Percentiles rank a stretch among this genome's conserved stretches.
These are phyloP conservation scores for Bipolaris oryzae DNA, from an alignment of 2,329 filamentous ascomycete species.

Conservation along the genomic window DNA sequence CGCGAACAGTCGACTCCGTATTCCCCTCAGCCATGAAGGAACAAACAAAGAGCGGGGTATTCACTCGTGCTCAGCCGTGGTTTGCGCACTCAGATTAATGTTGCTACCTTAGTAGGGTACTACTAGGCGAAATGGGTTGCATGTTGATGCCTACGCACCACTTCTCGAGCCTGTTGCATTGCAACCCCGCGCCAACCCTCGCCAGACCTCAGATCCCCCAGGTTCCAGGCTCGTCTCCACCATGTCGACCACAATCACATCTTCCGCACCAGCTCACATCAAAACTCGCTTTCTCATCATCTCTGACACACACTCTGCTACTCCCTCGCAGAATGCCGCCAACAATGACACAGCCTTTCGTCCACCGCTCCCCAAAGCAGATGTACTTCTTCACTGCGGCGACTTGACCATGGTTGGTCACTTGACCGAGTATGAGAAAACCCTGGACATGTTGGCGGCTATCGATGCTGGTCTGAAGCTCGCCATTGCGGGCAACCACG, in stretches of 20 bases:
- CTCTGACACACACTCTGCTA: constrained; percentile 51
- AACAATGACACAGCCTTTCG: constrained; percentile 28
- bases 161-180: neutral
- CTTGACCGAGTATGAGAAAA: constrained; percentile 54
- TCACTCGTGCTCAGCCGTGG: neutral
- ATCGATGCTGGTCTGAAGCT: constrained; percentile 64
- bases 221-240: constrained; percentile 8
- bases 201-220: neutral
- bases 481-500: constrained; percentile 67
- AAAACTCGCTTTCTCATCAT: constrained; percentile 53
- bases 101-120: neutral
- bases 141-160: neutral
- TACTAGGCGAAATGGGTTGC: neutral
- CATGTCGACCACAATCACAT: constrained; percentile 17
- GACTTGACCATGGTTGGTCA: constrained; percentile 62
- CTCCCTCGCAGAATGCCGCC: constrained; percentile 15
- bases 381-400: constrained; percentile 64
- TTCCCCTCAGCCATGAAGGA: neutral
- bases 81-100: neutral
- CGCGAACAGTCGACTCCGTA: neutral
- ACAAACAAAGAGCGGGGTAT: neutral
- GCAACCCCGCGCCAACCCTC: constrained; percentile 9
- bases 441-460: constrained; percentile 55
- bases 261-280: constrained; percentile 15
- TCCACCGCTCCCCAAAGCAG: constrained; percentile 55